These are phyloP conservation scores for Candida patagonica DNA, from an alignment of 805 yeast species.

Conservation along the genomic window DNA sequence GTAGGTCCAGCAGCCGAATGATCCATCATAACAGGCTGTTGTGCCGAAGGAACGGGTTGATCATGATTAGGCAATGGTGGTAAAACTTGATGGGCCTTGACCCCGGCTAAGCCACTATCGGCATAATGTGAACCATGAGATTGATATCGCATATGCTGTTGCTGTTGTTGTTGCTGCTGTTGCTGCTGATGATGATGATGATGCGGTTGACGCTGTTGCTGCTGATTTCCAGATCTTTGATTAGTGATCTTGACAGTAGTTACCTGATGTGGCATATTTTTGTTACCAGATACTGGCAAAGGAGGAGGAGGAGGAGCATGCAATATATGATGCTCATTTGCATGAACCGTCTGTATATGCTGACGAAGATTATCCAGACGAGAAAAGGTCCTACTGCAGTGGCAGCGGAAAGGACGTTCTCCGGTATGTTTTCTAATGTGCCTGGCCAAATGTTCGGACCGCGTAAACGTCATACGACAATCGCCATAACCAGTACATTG, in stretches of 20 bases:
- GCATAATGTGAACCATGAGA: too few relatives aligned
- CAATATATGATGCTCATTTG: slow-evolving; percentile 34
- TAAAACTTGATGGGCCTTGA: slow-evolving; percentile 7
- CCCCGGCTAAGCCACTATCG: too few relatives aligned
- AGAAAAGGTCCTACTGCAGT: slow-evolving; percentile 65
- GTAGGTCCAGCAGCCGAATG: neutral
- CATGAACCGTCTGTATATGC: slow-evolving; percentile 80
- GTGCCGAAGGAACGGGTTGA: slow-evolving; percentile 1
- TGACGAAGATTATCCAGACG: slow-evolving; percentile 84
- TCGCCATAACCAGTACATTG: slow-evolving; percentile 81
- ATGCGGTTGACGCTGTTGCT: slow-evolving; percentile 11
- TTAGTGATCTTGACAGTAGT: slow-evolving; percentile 5
- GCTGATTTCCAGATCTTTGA: slow-evolving; percentile 2
- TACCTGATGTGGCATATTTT: slow-evolving; percentile 4
- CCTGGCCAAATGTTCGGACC: slow-evolving; percentile 87
- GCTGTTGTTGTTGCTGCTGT: slow-evolving; percentile 8
- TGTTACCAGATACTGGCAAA: neutral
- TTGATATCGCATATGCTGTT: neutral
- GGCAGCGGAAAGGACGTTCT: slow-evolving; percentile 85
- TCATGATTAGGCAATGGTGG: slow-evolving; percentile 9
- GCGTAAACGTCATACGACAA: slow-evolving; percentile 79
- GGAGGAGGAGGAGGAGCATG: slow-evolving; percentile 18
- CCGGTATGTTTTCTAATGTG: slow-evolving; percentile 93
- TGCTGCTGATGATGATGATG: slow-evolving; percentile 10
- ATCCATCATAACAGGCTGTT: neutral